Evolutionary conservation across 2,329 filamentous ascomycete species (phyloP).

Genomic region (Rhinocladiella mackenziei): DNA sequence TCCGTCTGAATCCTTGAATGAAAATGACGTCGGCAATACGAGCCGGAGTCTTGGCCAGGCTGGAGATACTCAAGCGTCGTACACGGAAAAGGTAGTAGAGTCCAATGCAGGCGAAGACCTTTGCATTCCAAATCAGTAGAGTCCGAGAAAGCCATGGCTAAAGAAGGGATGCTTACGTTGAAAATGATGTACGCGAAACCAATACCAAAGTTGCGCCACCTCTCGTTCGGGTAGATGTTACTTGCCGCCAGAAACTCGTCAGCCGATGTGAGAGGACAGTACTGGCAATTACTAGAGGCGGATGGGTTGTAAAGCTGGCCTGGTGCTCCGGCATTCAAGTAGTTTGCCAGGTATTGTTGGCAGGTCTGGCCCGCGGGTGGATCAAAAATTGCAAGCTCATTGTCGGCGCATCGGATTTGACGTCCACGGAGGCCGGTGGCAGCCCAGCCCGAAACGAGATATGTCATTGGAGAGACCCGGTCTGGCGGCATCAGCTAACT

Average conservation of each 20-base stretch:
- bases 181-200: constrained; percentile 69
- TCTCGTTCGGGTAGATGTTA: constrained; percentile 52
- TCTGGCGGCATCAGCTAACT: constrained; percentile 65
- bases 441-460: constrained; percentile 69
- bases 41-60: constrained; percentile 20
- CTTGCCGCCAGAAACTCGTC: constrained; percentile 44
- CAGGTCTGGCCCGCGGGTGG: constrained; percentile 59
- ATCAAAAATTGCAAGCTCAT: constrained; percentile 55
- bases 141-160: neutral
- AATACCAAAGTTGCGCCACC: constrained; percentile 82
- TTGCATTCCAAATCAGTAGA: neutral
- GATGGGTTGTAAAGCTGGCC: constrained; percentile 57
- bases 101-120: constrained; percentile 46
- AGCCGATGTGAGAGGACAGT: constrained; percentile 35
- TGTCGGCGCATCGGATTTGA: constrained; percentile 60
- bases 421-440: constrained; percentile 66
- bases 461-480: constrained; percentile 74
- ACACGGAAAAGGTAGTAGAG: constrained; percentile 51
- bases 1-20: constrained; percentile 15
- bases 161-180: constrained; percentile 45
- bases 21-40: constrained; percentile 15
- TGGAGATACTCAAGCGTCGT: constrained; percentile 23
- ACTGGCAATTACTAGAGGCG: constrained; percentile 55
- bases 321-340: constrained; percentile 47
- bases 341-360: constrained; percentile 54